Conservation (phyloP, 345 rosid genomes). For the Ceriops tagal region DNA sequence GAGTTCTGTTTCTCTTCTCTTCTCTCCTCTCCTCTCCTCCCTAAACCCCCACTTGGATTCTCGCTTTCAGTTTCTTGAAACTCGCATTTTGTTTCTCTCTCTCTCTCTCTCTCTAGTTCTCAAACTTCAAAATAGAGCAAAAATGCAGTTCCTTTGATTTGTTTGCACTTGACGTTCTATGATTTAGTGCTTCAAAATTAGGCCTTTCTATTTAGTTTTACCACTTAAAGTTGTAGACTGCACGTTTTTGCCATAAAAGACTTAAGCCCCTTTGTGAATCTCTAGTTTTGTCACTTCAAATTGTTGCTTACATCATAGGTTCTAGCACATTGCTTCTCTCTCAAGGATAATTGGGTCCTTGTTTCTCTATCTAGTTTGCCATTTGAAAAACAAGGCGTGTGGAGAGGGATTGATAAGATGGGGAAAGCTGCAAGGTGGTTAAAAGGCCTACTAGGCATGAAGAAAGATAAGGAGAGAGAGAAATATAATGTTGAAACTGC, state of each 20-base stretch:
- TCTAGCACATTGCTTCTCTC: slow-evolving; percentile 15
- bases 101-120: neutral
- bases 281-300: neutral
- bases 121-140: slow-evolving; percentile 12
- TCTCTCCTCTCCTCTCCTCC: neutral
- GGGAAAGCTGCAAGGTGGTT: slow-evolving; percentile 61
- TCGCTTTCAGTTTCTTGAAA: slow-evolving; percentile 27
- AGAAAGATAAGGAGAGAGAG: slow-evolving; percentile 34
- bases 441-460: slow-evolving; percentile 53
- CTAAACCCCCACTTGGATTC: slow-evolving; percentile 15
- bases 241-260: neutral
- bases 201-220: slow-evolving; percentile 10
- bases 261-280: neutral
- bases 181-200: slow-evolving; percentile 18
- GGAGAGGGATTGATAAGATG: slow-evolving; percentile 33
- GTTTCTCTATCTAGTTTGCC: slow-evolving; percentile 1
- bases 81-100: slow-evolving; percentile 15
- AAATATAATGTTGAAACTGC: slow-evolving; percentile 17
- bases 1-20: slow-evolving; percentile 4
- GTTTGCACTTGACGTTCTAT: slow-evolving; percentile 6
- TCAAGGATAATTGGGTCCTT: neutral
- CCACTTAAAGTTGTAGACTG: slow-evolving; percentile 21
- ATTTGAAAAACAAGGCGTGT: neutral
- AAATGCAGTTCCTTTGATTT: neutral
- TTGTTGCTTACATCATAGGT: too few relatives aligned